Evolutionary conservation across 257 asterid species (phyloP).

Genomic region (Solanum chiquidenum): DNA sequence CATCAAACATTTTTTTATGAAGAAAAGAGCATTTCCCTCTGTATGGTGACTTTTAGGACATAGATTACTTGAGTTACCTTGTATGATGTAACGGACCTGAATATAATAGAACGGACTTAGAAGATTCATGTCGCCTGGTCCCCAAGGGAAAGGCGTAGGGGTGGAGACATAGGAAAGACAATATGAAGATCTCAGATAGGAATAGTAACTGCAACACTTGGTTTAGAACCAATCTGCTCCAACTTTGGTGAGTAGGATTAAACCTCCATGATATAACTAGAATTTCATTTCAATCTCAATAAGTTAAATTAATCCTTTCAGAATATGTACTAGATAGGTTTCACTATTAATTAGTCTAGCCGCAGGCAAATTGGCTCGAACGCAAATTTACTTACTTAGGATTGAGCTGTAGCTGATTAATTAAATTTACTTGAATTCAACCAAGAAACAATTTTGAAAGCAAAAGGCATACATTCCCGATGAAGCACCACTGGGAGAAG

Average conservation of each 20-base stretch:
- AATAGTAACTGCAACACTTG: neutral
- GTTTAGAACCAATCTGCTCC: neutral
- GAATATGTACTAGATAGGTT: neutral
- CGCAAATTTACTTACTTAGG: neutral
- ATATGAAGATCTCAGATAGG: neutral
- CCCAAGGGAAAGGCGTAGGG: neutral
- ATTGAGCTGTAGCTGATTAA: neutral
- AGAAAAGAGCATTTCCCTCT: neutral
- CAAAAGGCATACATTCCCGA: conserved; percentile 53
- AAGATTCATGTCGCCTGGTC: neutral
- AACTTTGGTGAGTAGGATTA: neutral
- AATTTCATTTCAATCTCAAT: neutral
- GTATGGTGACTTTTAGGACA: neutral
- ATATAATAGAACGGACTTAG: neutral
- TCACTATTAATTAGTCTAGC: neutral
- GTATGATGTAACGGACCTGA: neutral
- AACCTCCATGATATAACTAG: neutral
- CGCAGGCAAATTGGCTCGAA: neutral
- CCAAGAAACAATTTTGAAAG: neutral
- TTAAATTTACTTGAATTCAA: neutral
- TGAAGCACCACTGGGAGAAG: conserved; percentile 73
- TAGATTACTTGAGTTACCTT: neutral
- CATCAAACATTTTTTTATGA: neutral
- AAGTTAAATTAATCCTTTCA: neutral
- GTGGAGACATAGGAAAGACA: neutral